A percentile compares a stretch with the other conserved stretches of the same genome.
Evolutionary conservation across 2,329 filamentous ascomycete genomes (phyloP).

Genomic region (Nothophoma quercina): DNA sequence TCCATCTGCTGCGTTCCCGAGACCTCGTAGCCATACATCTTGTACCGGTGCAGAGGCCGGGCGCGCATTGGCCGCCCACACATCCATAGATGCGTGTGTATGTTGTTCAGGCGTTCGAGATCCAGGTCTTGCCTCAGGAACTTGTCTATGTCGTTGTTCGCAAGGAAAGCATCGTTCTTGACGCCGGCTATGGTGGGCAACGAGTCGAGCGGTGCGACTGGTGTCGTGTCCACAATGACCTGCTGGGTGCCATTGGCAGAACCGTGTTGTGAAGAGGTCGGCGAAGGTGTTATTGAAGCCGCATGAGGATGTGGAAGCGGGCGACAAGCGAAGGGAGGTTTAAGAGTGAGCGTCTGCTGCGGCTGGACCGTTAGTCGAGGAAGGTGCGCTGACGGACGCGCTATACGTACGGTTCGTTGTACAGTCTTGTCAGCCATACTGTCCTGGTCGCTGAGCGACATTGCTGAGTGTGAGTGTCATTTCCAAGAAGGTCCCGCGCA

Average conservation of each 20-base stretch:
- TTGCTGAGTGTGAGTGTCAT: not conserved
- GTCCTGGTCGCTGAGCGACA: slow-evolving; percentile 2
- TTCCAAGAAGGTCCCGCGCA: not conserved
- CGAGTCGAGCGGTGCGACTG: slow-evolving; percentile 37
- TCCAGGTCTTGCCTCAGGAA: slow-evolving; percentile 43
- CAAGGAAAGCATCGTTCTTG: slow-evolving; percentile 29
- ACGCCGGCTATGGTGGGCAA: slow-evolving; percentile 43
- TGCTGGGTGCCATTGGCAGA: slow-evolving; percentile 20
- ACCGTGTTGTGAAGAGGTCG: slow-evolving; percentile 13
- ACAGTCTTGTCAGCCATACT: slow-evolving; percentile 29
- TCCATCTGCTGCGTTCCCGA: slow-evolving; percentile 47
- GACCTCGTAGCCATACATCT: slow-evolving; percentile 44
- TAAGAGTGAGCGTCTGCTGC: slow-evolving; percentile 13
- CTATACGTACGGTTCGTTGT: slow-evolving; percentile 4
- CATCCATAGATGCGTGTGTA: slow-evolving; percentile 48
- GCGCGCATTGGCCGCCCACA: slow-evolving; percentile 47
- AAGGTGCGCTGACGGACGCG: not conserved
- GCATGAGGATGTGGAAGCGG: slow-evolving; percentile 25
- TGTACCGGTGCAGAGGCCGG: slow-evolving; percentile 46
- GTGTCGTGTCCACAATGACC: slow-evolving; percentile 30
- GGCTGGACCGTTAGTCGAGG: not conserved
- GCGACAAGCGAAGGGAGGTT: slow-evolving; percentile 35
- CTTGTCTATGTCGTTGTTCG: slow-evolving; percentile 31
- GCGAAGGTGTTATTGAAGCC: slow-evolving; percentile 14
- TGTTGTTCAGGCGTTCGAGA: slow-evolving; percentile 41